These are phyloP conservation scores for Arxiozyma bovina DNA, from an alignment of 1,139 yeast genomes.

Conservation along the genomic window DNA sequence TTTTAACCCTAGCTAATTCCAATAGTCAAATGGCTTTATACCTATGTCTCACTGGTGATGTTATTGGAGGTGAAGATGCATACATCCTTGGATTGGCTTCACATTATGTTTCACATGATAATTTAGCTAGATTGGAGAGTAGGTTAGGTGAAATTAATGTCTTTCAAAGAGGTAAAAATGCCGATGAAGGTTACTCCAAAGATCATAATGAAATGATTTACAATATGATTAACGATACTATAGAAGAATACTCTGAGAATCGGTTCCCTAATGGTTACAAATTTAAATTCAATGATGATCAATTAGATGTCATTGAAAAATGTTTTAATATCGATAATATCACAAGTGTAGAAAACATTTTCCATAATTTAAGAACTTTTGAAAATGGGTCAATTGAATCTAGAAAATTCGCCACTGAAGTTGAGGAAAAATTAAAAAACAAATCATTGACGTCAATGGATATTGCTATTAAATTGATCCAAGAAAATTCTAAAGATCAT, in stretches of 20 bases:
- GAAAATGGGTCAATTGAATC: constrained; percentile 33
- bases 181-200: not conserved
- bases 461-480: constrained; percentile 61
- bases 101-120: constrained; percentile 68
- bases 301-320: constrained; percentile 54
- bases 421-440: constrained; percentile 45
- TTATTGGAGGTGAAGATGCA: constrained; percentile 68
- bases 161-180: constrained; percentile 3
- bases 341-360: constrained; percentile 51
- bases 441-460: constrained; percentile 71
- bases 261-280: constrained; percentile 58
- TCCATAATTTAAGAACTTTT: constrained; percentile 43
- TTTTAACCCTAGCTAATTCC: constrained; percentile 34
- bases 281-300: constrained; percentile 49
- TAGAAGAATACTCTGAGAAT: constrained; percentile 63
- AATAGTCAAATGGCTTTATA: constrained; percentile 80
- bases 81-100: constrained; percentile 82
- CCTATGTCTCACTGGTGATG: constrained; percentile 77
- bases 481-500: constrained; percentile 50
- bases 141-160: constrained; percentile 47
- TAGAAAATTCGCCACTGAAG: constrained; percentile 57
- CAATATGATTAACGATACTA: constrained; percentile 52
- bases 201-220: constrained; percentile 10
- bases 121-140: constrained; percentile 50
- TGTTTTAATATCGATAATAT: constrained; percentile 47